These are phyloP conservation scores for Moricandia arvensis DNA, from an alignment of 345 rosid genomes.

Conservation along the genomic window DNA sequence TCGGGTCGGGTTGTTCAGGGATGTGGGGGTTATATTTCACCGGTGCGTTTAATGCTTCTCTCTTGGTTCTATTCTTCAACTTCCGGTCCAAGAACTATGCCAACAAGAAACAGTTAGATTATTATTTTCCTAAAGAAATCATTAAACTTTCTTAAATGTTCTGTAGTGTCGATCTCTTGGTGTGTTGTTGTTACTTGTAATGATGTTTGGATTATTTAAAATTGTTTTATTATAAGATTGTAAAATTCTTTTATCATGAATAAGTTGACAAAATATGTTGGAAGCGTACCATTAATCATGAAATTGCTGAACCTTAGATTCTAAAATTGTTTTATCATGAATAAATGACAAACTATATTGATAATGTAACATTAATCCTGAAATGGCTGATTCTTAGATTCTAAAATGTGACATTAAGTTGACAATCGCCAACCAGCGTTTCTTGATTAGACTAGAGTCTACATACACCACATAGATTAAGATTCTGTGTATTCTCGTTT, in stretches of 20 bases:
- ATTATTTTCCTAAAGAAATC: not conserved
- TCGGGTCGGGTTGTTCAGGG: conserved; percentile 64
- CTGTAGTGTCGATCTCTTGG: not conserved
- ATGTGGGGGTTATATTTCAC: conserved; percentile 64
- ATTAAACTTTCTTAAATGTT: not conserved
- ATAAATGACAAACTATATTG: conserved; percentile 2
- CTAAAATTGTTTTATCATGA: not conserved
- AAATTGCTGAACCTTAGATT: not conserved
- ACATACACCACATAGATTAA: not conserved
- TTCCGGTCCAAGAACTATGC: conserved; percentile 60
- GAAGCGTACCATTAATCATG: not conserved
- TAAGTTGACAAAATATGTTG: not conserved
- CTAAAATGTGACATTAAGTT: not conserved
- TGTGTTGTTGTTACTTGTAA: not conserved
- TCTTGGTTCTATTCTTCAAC: conserved; percentile 60
- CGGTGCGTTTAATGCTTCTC: conserved; percentile 62
- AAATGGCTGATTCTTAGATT: not conserved
- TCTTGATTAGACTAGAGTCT: not conserved
- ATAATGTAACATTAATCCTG: not conserved
- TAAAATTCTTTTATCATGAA: not conserved
- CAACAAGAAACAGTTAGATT: not conserved
- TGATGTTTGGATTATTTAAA: not conserved
- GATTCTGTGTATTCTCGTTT: not conserved
- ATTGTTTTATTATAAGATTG: not conserved
- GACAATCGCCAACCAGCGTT: no score